Evolutionary conservation across 1,284 basidiomycete genomes (phyloP).

Genomic region (Marasmius fiardii): DNA sequence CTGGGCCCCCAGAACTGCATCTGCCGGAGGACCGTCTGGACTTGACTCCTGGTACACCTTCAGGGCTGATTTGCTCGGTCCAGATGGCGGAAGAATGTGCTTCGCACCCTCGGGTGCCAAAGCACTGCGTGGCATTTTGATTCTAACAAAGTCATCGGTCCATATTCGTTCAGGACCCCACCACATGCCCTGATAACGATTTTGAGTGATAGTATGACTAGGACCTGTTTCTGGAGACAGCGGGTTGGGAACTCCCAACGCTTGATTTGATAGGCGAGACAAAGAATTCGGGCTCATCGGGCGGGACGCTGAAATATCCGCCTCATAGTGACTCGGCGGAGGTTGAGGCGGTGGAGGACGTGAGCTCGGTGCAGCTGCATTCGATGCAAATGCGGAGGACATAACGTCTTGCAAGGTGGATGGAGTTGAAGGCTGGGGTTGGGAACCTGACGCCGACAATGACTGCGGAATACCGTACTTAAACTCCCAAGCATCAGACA

Average conservation of each 20-base stretch:
- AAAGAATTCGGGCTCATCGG: neutral
- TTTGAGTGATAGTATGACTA: slow-evolving; percentile 39
- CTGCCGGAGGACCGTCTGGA: slow-evolving; percentile 22
- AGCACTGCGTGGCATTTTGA: slow-evolving; percentile 63
- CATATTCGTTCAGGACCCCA: slow-evolving; percentile 89
- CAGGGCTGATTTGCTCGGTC: slow-evolving; percentile 42
- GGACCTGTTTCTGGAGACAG: slow-evolving; percentile 20
- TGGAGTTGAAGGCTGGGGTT: slow-evolving; percentile 19
- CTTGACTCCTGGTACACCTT: slow-evolving; percentile 24
- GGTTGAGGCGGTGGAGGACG: neutral
- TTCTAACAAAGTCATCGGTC: slow-evolving; percentile 79
- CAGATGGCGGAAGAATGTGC: slow-evolving; percentile 55
- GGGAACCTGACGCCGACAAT: slow-evolving; percentile 21
- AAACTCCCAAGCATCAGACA: slow-evolving; percentile 70
- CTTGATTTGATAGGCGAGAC: neutral
- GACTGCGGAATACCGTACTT: slow-evolving; percentile 35
- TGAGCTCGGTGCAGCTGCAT: slow-evolving; percentile 20
- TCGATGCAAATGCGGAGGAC: slow-evolving; percentile 31
- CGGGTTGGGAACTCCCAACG: slow-evolving; percentile 7
- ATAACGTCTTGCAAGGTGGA: slow-evolving; percentile 29
- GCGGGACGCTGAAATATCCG: neutral
- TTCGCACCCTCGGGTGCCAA: slow-evolving; percentile 61
- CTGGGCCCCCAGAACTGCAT: slow-evolving; percentile 44
- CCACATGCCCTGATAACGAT: slow-evolving; percentile 78
- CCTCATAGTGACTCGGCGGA: neutral